Evolutionary conservation across 2,329 filamentous ascomycete species (phyloP).

Genomic region (Aureobasidium vineae): DNA sequence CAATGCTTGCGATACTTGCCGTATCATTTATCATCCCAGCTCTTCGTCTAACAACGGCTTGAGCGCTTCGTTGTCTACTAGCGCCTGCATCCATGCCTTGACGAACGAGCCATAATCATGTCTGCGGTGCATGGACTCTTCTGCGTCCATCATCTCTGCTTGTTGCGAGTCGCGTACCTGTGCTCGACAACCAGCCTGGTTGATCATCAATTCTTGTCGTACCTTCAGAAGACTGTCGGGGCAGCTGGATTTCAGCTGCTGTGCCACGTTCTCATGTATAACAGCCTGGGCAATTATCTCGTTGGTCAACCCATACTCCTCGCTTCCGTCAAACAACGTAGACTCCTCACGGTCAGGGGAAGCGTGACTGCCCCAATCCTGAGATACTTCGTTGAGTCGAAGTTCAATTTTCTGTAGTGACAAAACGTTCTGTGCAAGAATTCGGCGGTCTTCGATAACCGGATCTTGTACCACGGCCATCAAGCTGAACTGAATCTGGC

Average conservation of each 20-base stretch:
- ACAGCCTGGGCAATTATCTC: slow-evolving; percentile 39
- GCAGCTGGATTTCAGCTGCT: slow-evolving; percentile 33
- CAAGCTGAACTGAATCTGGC: slow-evolving; percentile 71
- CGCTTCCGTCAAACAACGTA: slow-evolving; percentile 28
- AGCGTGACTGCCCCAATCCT: slow-evolving; percentile 47
- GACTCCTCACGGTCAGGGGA: slow-evolving; percentile 31
- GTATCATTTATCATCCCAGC: neutral
- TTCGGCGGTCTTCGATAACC: slow-evolving; percentile 47
- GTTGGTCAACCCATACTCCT: slow-evolving; percentile 33
- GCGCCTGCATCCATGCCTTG: slow-evolving; percentile 61
- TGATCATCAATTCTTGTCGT: slow-evolving; percentile 43
- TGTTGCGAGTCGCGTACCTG: slow-evolving; percentile 53
- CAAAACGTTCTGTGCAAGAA: slow-evolving; percentile 49
- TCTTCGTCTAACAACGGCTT: slow-evolving; percentile 33
- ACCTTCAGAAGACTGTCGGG: slow-evolving; percentile 40
- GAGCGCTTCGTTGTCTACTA: slow-evolving; percentile 66
- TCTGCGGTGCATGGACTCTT: slow-evolving; percentile 55
- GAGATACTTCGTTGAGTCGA: slow-evolving; percentile 41
- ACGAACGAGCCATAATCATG: slow-evolving; percentile 69
- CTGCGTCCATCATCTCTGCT: slow-evolving; percentile 50
- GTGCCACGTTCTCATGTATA: slow-evolving; percentile 33
- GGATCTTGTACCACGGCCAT: slow-evolving; percentile 71
- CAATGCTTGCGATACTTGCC: slow-evolving; percentile 13
- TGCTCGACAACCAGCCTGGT: slow-evolving; percentile 46
- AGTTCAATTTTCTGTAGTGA: slow-evolving; percentile 44